Conservation (phyloP, 1,284 basidiomycete genomes). For the Termitomyces sp. region DNA sequence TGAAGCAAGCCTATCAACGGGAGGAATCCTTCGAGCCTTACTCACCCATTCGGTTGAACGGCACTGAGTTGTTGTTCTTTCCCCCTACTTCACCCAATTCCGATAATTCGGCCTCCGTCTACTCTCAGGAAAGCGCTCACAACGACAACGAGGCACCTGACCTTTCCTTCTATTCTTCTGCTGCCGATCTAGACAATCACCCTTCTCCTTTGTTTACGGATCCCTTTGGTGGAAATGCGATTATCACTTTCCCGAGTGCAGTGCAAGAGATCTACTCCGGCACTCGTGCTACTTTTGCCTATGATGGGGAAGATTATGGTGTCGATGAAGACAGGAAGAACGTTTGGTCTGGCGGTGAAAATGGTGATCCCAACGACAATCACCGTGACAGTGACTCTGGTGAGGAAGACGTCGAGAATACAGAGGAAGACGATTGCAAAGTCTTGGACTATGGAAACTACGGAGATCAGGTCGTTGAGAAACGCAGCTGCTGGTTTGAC, state of each 20-base stretch:
- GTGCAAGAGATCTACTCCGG: neutral
- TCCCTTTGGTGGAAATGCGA: neutral
- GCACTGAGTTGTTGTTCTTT: neutral
- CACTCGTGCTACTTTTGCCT: neutral
- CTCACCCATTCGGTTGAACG: neutral
- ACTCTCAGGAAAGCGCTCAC: slow-evolving; percentile 8
- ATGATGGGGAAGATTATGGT: neutral
- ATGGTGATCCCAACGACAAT: neutral
- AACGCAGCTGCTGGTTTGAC: neutral
- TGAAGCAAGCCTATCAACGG: slow-evolving; percentile 3
- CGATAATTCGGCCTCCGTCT: slow-evolving; percentile 4
- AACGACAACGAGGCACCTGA: neutral
- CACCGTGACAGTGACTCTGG: neutral
- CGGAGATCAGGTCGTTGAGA: neutral
- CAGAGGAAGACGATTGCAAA: neutral
- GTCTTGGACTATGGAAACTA: neutral
- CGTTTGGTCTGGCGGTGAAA: neutral
- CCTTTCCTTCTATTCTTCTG: neutral
- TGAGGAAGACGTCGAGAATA: neutral
- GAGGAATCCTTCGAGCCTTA: neutral
- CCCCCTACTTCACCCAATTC: neutral
- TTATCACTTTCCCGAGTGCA: neutral
- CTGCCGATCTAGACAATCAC: neutral
- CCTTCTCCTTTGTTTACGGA: slow-evolving; percentile 5
- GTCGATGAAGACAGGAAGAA: neutral